Base-by-base conservation (phyloP, 176 grass and related monocot genomes). In the Panicum miliaceum region DNA sequence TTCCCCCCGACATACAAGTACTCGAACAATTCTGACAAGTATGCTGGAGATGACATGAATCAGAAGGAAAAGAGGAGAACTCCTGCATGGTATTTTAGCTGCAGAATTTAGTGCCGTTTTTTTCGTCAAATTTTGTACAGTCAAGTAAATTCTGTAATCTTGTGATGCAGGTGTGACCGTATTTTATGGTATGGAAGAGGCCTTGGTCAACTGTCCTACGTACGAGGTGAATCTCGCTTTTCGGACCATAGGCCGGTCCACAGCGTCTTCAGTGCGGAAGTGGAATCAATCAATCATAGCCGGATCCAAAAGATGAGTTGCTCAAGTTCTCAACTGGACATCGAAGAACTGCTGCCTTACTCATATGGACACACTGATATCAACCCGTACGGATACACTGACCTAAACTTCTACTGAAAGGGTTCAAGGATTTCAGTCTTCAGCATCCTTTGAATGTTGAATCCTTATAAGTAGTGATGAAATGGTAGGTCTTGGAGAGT, bases 1-100 rank as follows among this genome's bases (percentile, higher is more conserved):
- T 98, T 98, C 12, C 96, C 96, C 12, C 96, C 96, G 7, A 98
- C 96, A 48, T 98, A 98, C 79, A 98, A 98, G 76, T 98, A 98
- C 82, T 98, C 93, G 12, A 95, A 93, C 86, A 98, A 98, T 86
- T 98, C 96, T 1, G 96, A 98, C 76, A 91, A 89, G 70, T 98
- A 98, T 41, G 86, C 96, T 0, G 96, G 96, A 14, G 96, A 98
- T 48, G 93, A 95, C 68, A 92, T 93, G 82, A 93, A 93, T 16
- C 89, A 85, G 59, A 98, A 95, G 64, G 96, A 98, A 56, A 98
- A 98, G 77, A 88, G 81, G 70, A 88, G 96, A 88, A 98, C 96
- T 77, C 96, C 96, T 35, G 96, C 96, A 88, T 98, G 96, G 96
- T 98, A 75, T 14, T 35, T 68, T 53, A 43, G 60, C 7, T 81